Percentiles rank a stretch among this genome's conserved stretches.
These are phyloP conservation scores for Cicer cuneatum DNA, from an alignment of 306 rosid genomes.

Conservation along the genomic window DNA sequence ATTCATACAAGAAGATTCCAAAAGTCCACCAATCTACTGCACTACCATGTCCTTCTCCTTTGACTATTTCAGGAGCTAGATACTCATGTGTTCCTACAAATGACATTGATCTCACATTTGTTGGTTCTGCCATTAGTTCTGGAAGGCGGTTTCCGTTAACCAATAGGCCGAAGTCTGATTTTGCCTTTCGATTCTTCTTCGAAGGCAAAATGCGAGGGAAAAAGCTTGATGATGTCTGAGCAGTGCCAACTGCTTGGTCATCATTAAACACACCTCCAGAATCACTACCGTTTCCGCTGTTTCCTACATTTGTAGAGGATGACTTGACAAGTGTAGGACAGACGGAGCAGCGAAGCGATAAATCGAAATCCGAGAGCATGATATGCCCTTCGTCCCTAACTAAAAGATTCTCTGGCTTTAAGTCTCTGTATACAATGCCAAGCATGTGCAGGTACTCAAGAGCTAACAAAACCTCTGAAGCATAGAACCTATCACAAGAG, in stretches of 20 bases:
- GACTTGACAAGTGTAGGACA: constrained; percentile 83
- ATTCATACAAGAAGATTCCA: constrained; percentile 89
- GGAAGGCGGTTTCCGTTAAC: constrained; percentile 70
- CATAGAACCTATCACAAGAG: constrained; percentile 70
- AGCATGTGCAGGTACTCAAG: constrained; percentile 97
- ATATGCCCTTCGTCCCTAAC: constrained; percentile 91
- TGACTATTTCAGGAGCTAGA: constrained; percentile 90
- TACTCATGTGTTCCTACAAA: constrained; percentile 94
- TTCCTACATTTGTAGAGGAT: constrained; percentile 56
- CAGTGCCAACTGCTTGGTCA: constrained; percentile 51
- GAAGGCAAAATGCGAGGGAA: constrained; percentile 79
- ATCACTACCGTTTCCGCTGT: constrained; percentile 9
- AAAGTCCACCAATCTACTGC: constrained; percentile 98
- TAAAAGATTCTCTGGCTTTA: constrained; percentile 87
- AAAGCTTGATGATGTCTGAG: constrained; percentile 64
- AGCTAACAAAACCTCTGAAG: constrained; percentile 80
- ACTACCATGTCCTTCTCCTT: constrained; percentile 94
- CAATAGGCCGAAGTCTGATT: constrained; percentile 77
- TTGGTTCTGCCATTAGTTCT: constrained; percentile 90
- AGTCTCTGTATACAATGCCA: constrained; percentile 90
- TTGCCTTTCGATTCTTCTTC: constrained; percentile 79
- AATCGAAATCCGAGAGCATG: constrained; percentile 94
- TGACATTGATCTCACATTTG: constrained; percentile 92
- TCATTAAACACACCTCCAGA: constrained; percentile 50
- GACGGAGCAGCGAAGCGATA: constrained; percentile 88